Conservation (phyloP, 495 filamentous ascomycete genomes). For the Annulohypoxylon stygium region DNA sequence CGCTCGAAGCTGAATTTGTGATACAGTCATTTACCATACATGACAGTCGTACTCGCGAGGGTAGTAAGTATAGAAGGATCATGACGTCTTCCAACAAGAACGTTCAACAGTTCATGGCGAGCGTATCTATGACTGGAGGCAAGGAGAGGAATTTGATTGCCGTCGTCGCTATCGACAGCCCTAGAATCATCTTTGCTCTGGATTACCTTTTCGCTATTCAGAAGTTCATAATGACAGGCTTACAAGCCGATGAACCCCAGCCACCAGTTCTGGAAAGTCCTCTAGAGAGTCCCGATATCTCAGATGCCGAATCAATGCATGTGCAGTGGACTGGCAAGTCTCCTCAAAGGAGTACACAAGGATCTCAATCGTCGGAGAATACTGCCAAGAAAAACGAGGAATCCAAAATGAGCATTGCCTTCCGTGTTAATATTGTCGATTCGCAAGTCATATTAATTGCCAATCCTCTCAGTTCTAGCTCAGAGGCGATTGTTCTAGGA, state of each 20-base stretch:
- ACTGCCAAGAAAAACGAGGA: constrained; percentile 42
- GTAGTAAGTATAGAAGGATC: constrained; percentile 96
- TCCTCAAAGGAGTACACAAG: constrained; percentile 43
- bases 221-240: constrained; percentile 77
- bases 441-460: constrained; percentile 96
- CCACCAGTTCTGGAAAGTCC: constrained; percentile 68
- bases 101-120: constrained; percentile 98
- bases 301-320: constrained; percentile 67
- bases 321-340: constrained; percentile 50
- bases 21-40: constrained; percentile 95
- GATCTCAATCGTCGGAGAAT: constrained; percentile 27
- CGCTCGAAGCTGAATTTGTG: constrained; percentile 91
- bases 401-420: constrained; percentile 79
- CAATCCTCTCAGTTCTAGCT: constrained; percentile 87
- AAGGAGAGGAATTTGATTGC: constrained; percentile 86
- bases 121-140: constrained; percentile 90
- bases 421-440: constrained; percentile 93
- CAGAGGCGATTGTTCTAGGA: constrained; percentile 94
- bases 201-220: constrained; percentile 95
- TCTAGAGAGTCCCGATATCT: constrained; percentile 69
- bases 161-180: constrained; percentile 95
- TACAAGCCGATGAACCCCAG: constrained; percentile 69
- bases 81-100: constrained; percentile 96
- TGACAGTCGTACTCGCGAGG: constrained; percentile 86
- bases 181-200: constrained; percentile 91